Conservation (phyloP, 2,329 filamentous ascomycete species). For the Neonectria faginata region DNA sequence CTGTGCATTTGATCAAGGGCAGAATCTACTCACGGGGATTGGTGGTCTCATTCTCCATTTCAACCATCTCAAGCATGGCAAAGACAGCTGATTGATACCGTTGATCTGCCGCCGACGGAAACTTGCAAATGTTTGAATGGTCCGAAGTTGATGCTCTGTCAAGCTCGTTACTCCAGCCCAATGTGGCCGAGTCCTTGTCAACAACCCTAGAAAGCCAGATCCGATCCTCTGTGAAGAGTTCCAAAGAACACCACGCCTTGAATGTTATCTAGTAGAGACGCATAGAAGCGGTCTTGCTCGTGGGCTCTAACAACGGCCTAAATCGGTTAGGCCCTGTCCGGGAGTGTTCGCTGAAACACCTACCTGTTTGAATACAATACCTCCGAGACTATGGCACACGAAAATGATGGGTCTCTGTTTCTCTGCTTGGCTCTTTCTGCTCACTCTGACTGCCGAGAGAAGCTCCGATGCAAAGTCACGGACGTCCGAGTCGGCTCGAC, state of each 20-base stretch:
- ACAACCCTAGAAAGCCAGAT: conserved; percentile 7
- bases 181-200: conserved; percentile 8
- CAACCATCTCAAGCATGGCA: not conserved
- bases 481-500: not conserved
- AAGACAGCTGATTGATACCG: conserved; percentile 4
- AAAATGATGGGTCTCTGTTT: not conserved
- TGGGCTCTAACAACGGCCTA: conserved; percentile 5
- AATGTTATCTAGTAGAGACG: not conserved
- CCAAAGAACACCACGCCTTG: conserved; percentile 8
- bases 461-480: not conserved
- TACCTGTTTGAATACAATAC: not conserved
- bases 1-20: not conserved
- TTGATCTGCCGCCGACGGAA: not conserved
- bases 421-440: not conserved
- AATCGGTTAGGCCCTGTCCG: not conserved
- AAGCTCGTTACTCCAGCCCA: conserved; percentile 5
- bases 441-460: not conserved
- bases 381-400: not conserved
- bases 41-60: not conserved
- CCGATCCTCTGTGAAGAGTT: conserved; percentile 7
- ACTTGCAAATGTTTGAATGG: conserved; percentile 11
- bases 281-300: conserved; percentile 2
- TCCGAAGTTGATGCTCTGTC: not conserved
- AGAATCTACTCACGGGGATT: not conserved
- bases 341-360: not conserved